A percentile compares a stretch with the other conserved stretches of the same genome.
Evolutionary conservation across 495 filamentous ascomycete genomes (phyloP).

Genomic region (Cetradonia linearis): DNA sequence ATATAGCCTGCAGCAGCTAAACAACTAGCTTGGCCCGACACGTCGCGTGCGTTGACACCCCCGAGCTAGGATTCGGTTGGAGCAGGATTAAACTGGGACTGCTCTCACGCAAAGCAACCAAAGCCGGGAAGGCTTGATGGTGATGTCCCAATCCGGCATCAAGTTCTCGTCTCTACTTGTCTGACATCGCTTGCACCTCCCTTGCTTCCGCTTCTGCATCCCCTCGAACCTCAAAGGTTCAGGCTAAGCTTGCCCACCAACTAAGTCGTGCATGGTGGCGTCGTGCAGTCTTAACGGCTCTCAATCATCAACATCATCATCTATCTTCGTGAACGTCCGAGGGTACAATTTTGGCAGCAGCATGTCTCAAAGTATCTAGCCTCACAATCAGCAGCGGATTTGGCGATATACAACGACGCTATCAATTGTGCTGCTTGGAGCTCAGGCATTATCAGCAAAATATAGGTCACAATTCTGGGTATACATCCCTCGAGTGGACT

Average conservation of each 20-base stretch:
- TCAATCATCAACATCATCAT: background rate
- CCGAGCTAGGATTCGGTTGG: slow-evolving; percentile 6
- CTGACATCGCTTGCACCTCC: slow-evolving; percentile 1
- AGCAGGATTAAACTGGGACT: slow-evolving; percentile 11
- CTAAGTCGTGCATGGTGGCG: slow-evolving; percentile 10
- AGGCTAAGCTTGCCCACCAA: slow-evolving; percentile 2
- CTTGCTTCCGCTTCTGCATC: slow-evolving; percentile 1
- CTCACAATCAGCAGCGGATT: background rate
- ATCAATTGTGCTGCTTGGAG: too few species aligned
- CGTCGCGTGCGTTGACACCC: slow-evolving; percentile 17
- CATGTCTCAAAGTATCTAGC: background rate
- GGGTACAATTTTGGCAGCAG: slow-evolving; percentile 2
- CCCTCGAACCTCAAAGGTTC: background rate
- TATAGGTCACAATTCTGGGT: background rate
- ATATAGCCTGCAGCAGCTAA: slow-evolving; percentile 14
- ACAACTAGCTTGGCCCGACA: slow-evolving; percentile 12
- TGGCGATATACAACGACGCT: background rate
- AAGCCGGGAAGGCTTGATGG: slow-evolving; percentile 13
- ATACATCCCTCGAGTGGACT: background rate
- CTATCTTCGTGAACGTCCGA: slow-evolving; percentile 10
- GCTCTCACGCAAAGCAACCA: background rate
- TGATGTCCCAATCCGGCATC: slow-evolving; percentile 14
- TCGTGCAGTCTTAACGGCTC: slow-evolving; percentile 15
- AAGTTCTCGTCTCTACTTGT: slow-evolving; percentile 8
- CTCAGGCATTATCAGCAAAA: background rate